Percentiles rank a stretch among this genome's conserved stretches.
Evolutionary conservation across 345 rosid genomes (phyloP).

Genomic region (Bruguiera parviflora): DNA sequence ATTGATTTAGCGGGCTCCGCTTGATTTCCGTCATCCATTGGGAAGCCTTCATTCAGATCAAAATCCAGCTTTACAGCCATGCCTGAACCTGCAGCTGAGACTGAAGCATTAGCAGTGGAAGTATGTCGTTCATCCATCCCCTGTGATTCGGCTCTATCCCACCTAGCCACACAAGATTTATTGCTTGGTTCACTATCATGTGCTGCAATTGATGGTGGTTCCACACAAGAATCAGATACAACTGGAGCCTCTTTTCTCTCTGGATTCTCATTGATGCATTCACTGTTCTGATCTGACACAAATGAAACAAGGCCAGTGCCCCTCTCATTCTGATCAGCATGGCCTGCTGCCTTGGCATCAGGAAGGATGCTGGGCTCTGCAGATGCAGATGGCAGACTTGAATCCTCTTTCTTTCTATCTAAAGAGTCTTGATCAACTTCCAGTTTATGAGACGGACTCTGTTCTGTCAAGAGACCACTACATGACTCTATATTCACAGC

Average conservation of each 20-base stretch:
- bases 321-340: too few species aligned
- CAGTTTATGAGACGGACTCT: not conserved
- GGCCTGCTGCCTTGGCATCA: too few species aligned
- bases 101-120: slow-evolving; percentile 23
- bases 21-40: slow-evolving; percentile 49
- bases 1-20: slow-evolving; percentile 40
- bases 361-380: slow-evolving; percentile 26
- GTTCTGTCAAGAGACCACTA: not conserved
- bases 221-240: not conserved
- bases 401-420: not conserved
- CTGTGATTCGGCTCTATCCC: slow-evolving; percentile 36
- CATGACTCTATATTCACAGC: not conserved
- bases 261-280: slow-evolving; percentile 25
- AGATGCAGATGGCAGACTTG: not conserved
- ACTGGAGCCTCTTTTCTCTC: not conserved
- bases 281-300: slow-evolving; percentile 28
- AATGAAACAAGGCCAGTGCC: slow-evolving; percentile 18
- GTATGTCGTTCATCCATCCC: slow-evolving; percentile 33
- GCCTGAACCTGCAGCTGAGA: slow-evolving; percentile 33
- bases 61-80: slow-evolving; percentile 62
- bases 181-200: not conserved
- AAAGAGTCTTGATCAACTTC: not conserved
- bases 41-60: slow-evolving; percentile 82
- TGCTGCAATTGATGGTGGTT: not conserved
- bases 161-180: too few species aligned